Conservation (phyloP, 176 grass and related monocot species). For the Oryza glaberrima region DNA sequence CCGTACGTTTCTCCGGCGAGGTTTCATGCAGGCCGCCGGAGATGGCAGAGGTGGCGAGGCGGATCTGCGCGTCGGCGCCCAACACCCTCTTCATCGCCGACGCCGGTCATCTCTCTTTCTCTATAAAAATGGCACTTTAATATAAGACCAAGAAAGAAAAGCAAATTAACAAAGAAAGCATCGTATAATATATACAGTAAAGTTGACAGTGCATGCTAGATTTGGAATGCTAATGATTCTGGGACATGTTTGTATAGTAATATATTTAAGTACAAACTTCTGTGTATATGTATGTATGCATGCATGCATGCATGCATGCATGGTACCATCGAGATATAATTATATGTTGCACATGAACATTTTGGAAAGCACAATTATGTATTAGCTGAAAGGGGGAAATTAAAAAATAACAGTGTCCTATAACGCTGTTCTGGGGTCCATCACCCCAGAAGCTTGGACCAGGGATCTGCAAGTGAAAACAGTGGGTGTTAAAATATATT, state of each 20-base stretch:
- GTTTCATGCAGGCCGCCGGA: constrained; percentile 41
- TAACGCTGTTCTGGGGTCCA: too few species aligned
- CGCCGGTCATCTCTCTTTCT: constrained; percentile 33
- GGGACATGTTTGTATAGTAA: background rate
- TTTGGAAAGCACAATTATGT: too few species aligned
- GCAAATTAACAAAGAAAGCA: background rate
- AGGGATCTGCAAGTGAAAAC: too few species aligned
- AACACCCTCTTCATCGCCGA: constrained; percentile 41
- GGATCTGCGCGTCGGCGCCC: constrained; percentile 30
- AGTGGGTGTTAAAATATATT: too few species aligned
- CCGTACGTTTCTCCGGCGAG: too few species aligned
- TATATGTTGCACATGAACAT: too few species aligned
- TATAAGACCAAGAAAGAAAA: background rate
- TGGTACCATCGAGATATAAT: too few species aligned
- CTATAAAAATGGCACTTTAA: background rate
- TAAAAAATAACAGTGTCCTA: background rate
- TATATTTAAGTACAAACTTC: too few species aligned
- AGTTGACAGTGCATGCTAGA: background rate
- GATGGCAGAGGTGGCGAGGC: constrained; percentile 52
- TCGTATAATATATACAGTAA: background rate
- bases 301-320: too few species aligned
- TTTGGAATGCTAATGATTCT: constrained; percentile 12
- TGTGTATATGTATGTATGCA: background rate
- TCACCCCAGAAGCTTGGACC: too few species aligned
- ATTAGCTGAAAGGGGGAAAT: background rate